phyloP scores from a whole-genome alignment of 192 early-diverging fungal species.

The Coemansia sp. region DNA sequence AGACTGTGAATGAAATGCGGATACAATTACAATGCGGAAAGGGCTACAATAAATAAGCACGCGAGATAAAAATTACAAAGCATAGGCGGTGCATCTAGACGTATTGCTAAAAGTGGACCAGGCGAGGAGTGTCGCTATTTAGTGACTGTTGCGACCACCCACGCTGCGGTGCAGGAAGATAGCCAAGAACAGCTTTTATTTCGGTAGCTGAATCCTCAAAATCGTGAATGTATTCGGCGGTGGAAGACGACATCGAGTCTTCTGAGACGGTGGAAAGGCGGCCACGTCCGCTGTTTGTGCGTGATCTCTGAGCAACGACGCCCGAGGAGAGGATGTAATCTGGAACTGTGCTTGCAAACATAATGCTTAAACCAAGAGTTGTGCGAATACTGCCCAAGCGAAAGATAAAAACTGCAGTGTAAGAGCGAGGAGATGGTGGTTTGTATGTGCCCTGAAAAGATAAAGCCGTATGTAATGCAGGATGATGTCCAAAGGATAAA shows the following conservation, averaged over 20 bases:
- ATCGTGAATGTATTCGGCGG: slow-evolving; percentile 16
- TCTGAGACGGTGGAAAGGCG: slow-evolving; percentile 27
- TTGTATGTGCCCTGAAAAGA: neutral
- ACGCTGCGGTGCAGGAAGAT: slow-evolving; percentile 33
- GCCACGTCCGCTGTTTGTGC: slow-evolving; percentile 15
- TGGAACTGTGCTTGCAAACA: slow-evolving; percentile 28
- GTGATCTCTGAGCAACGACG: slow-evolving; percentile 43
- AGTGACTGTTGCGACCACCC: slow-evolving; percentile 25
- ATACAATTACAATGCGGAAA: slow-evolving; percentile 9
- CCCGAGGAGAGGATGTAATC: slow-evolving; percentile 50
- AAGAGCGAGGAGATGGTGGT: too few species aligned
- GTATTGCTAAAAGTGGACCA: slow-evolving; percentile 37
- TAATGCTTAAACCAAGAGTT: neutral
- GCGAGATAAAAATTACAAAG: slow-evolving; percentile 8
- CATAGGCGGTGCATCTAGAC: neutral
- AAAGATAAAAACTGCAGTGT: neutral
- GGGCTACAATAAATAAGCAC: slow-evolving; percentile 8
- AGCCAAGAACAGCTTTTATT: slow-evolving; percentile 50
- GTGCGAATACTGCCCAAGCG: neutral
- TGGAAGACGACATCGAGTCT: slow-evolving; percentile 5
- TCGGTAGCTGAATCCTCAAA: slow-evolving; percentile 21
- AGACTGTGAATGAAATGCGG: neutral
- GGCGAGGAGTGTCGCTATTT: slow-evolving; percentile 36
- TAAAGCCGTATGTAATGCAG: neutral
- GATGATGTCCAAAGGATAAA: neutral